These are phyloP conservation scores for Colletotrichum tofieldiae DNA, from an alignment of 2,329 filamentous ascomycete genomes.

Conservation along the genomic window DNA sequence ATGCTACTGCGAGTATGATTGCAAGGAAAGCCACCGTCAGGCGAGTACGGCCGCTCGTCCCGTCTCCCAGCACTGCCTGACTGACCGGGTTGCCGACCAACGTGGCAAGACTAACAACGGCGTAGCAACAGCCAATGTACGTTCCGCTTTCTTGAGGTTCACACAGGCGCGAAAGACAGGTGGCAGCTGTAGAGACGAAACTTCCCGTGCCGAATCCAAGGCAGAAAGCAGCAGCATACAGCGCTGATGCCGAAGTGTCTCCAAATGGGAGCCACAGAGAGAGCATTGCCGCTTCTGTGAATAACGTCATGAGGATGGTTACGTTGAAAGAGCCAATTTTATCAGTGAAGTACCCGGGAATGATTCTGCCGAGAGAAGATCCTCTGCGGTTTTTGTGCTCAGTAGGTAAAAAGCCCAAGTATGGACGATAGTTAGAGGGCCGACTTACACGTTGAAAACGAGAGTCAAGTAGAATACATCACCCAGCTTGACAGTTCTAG, in stretches of 20 bases:
- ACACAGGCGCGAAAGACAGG: slow-evolving; percentile 49
- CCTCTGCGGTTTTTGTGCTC: slow-evolving; percentile 42
- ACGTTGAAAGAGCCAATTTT: slow-evolving; percentile 48
- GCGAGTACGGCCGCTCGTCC: slow-evolving; percentile 17
- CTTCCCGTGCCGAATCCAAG: slow-evolving; percentile 51
- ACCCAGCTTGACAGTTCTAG: slow-evolving; percentile 42
- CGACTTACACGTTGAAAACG: slow-evolving; percentile 51
- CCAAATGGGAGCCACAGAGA: slow-evolving; percentile 50
- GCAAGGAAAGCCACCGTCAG: slow-evolving; percentile 48
- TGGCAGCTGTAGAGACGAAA: slow-evolving; percentile 45
- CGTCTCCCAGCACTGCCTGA: slow-evolving; percentile 33
- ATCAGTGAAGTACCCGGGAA: slow-evolving; percentile 45
- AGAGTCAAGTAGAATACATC: slow-evolving; percentile 44
- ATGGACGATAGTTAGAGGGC: neutral
- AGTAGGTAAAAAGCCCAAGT: neutral
- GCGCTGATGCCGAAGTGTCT: slow-evolving; percentile 38
- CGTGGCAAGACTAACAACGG: neutral
- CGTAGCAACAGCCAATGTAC: slow-evolving; percentile 48
- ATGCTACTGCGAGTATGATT: slow-evolving; percentile 44
- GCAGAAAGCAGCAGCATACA: slow-evolving; percentile 47
- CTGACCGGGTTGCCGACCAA: slow-evolving; percentile 37
- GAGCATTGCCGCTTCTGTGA: slow-evolving; percentile 46
- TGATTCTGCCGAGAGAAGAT: slow-evolving; percentile 48
- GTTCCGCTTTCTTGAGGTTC: slow-evolving; percentile 46
- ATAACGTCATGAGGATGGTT: slow-evolving; percentile 47